A percentile compares a stretch with the other conserved stretches of the same genome.
Conservation (phyloP, 305 asterid species). For the Salvia sclarea region DNA sequence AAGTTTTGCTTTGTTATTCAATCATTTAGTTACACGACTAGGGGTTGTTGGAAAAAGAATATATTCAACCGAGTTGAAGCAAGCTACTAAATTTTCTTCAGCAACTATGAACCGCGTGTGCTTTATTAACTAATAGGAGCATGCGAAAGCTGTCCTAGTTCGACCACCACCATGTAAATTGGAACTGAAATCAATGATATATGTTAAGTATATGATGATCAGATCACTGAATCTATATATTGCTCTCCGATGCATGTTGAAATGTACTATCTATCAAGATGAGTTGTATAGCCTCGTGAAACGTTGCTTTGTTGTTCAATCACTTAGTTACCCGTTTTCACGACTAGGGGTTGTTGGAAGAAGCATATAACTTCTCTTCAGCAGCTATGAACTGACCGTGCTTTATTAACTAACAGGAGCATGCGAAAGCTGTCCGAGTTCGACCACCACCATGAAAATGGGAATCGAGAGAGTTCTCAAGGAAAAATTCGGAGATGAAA, state of each 20-base stretch:
- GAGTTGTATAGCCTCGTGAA: too few species aligned
- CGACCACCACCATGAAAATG: slow-evolving; percentile 92
- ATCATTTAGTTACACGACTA: too few species aligned
- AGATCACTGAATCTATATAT: not conserved
- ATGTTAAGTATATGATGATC: slow-evolving; percentile 66
- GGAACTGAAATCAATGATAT: slow-evolving; percentile 83
- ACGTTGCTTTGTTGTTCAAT: slow-evolving; percentile 4
- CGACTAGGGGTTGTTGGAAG: not conserved
- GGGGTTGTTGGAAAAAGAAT: too few species aligned
- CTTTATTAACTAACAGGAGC: slow-evolving; percentile 53
- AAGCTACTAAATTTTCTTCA: not conserved
- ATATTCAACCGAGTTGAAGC: too few species aligned
- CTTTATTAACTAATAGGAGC: slow-evolving; percentile 52
- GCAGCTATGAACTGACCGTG: slow-evolving; percentile 20
- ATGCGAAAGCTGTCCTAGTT: slow-evolving; percentile 88
- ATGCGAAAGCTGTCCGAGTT: slow-evolving; percentile 88
- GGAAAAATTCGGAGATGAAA: slow-evolving; percentile 82
- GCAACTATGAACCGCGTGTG: slow-evolving; percentile 19
- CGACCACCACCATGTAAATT: slow-evolving; percentile 91
- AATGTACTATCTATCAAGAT: too few species aligned
- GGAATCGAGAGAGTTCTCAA: slow-evolving; percentile 85
- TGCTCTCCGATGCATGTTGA: too few species aligned
- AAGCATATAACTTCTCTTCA: not conserved
- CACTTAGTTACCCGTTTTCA: not conserved
- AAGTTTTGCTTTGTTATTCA: not conserved